Evolutionary conservation across 2,329 filamentous ascomycete species (phyloP), one percentile per base, ranked within the genome.

Genomic region (Monilinia fructigena): DNA sequence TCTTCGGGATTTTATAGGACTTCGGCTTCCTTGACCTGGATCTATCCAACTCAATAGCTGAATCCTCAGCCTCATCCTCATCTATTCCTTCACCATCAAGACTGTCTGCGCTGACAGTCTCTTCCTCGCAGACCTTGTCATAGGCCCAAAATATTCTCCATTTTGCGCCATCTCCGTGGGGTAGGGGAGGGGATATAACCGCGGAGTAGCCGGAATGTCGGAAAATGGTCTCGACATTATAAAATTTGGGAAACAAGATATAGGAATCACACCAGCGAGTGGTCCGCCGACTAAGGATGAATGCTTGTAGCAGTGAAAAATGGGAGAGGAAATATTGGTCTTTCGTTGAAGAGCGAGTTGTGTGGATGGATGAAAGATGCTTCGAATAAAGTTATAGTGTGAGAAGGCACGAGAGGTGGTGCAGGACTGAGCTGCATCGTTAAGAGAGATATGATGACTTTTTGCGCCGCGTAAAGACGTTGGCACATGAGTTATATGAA

Each of bases 141-240:
- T 83, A 7, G 92, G 92, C 12, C 87, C 90, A 70, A 86, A 87
- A 78, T 96, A 88, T 68, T 84, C 83, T 75, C 89, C 84, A 67
- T 80, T 78, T 28, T 75, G 77, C 70, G 82, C 82, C 42, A 76
- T 77, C 66, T 89, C 86, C 28, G 86, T 1, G 87, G 87, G 2
- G 90, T 89, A 52, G 93, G 93, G 65, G 92, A 95, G 52, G 93
- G 16, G 92, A 96, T 72, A 95, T 96, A 72, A 97, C 91, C 92
- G 89, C 74, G 93, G 93, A 66, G 90, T 95, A 66, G 85, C 85
- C 66, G 93, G 93, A 67, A 95, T 82, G 70, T 85, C 81, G 63
- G 69, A 68, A 38, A 68, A 67, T 52, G 72, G 68, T 58, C 69
- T 69, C 23, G 72, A 71, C 74, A 76, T 74, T 55, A 60, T 73